Conservation (phyloP, 331 rosid genomes). For the Arachis monticola region DNA sequence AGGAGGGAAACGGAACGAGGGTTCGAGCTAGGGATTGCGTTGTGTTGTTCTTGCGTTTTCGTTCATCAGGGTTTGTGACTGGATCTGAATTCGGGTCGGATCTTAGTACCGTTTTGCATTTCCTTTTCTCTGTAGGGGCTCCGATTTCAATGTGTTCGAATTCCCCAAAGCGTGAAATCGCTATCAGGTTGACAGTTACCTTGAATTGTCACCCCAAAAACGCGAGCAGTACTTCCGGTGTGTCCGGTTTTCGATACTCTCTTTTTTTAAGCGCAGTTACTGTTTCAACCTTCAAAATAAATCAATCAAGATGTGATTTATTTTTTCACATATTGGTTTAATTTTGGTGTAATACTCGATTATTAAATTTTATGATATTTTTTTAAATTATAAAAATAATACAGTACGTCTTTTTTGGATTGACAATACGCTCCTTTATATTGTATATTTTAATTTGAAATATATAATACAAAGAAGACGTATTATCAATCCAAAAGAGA, state of each 20-base stretch:
- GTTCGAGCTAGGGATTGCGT: slow-evolving; percentile 4
- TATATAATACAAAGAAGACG: too few relatives aligned
- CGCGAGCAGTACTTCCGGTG: background rate
- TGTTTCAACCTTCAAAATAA: too few relatives aligned
- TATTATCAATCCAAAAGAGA: too few relatives aligned
- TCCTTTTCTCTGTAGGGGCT: slow-evolving; percentile 19
- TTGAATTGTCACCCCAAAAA: background rate
- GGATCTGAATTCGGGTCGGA: slow-evolving; percentile 20
- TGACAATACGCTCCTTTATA: too few relatives aligned
- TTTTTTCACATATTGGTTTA: too few relatives aligned
- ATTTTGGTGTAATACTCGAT: too few relatives aligned
- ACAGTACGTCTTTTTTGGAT: too few relatives aligned
- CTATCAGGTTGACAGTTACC: background rate
- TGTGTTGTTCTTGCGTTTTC: background rate
- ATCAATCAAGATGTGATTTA: too few relatives aligned
- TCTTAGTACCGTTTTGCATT: background rate
- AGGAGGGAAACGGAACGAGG: background rate
- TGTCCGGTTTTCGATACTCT: background rate
- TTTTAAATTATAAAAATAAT: too few relatives aligned
- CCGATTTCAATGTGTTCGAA: slow-evolving; percentile 34
- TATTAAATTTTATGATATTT: too few relatives aligned
- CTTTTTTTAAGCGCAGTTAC: too few relatives aligned
- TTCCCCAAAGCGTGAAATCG: slow-evolving; percentile 2
- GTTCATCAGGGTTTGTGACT: slow-evolving; percentile 12
- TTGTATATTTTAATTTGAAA: too few relatives aligned